These are phyloP conservation scores for Chenopodium berlandieri DNA, from an alignment of 148 eudicot species.

Conservation along the genomic window DNA sequence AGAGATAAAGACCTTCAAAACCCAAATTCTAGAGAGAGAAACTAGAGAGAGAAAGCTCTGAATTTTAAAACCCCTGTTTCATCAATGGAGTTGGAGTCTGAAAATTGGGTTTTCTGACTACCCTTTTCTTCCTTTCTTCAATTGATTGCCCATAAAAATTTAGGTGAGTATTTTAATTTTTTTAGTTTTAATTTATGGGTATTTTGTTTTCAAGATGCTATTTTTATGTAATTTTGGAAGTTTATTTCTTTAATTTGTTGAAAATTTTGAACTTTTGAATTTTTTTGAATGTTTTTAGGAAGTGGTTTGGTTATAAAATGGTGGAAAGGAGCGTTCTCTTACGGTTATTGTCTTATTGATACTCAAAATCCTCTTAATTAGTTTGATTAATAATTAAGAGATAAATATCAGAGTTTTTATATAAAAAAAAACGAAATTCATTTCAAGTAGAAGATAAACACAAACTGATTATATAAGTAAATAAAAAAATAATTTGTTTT, in stretches of 20 bases:
- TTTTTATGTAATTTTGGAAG: background rate
- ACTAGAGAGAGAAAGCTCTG: background rate
- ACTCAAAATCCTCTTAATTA: constrained; percentile 2
- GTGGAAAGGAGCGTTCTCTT: constrained; percentile 1
- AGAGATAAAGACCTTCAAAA: background rate
- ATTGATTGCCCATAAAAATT: background rate
- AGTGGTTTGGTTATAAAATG: constrained; percentile 14
- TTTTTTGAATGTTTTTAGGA: background rate
- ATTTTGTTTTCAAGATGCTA: background rate
- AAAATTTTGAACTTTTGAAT: background rate
- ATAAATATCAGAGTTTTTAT: too few species aligned
- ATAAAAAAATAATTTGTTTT: too few species aligned
- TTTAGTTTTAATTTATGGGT: background rate
- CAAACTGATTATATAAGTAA: background rate
- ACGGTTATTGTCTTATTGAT: background rate
- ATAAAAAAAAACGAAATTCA: background rate
- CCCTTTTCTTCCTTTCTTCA: constrained; percentile 16
- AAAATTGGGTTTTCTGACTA: constrained; percentile 26
- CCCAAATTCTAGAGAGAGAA: background rate
- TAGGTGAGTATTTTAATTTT: constrained; percentile 10
- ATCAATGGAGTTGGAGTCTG: constrained; percentile 26
- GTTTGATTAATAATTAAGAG: background rate
- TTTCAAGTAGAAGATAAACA: constrained; percentile 3
- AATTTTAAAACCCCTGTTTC: background rate
- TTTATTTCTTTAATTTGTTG: background rate